Conservation (phyloP, 2,329 filamentous ascomycete species). For the Dactylella cylindrospora region DNA sequence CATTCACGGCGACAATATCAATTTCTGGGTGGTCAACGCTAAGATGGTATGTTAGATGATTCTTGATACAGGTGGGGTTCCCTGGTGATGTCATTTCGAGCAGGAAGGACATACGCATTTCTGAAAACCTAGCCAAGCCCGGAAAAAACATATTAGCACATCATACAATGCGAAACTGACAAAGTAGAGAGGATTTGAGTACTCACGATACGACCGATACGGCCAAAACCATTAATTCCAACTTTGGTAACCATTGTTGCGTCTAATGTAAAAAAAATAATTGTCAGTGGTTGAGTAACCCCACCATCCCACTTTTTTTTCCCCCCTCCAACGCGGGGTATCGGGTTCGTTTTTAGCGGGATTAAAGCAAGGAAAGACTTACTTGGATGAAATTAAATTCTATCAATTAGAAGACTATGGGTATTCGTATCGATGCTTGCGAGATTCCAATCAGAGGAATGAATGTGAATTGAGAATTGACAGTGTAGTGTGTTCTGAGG, state of each 20-base stretch:
- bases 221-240: conserved; percentile 76
- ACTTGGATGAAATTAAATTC: too few species aligned
- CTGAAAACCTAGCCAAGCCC: conserved; percentile 70
- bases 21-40: conserved; percentile 83
- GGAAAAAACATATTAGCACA: conserved; percentile 8
- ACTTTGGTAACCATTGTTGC: conserved; percentile 48
- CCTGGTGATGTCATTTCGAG: conserved; percentile 20
- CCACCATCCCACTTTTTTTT: conserved; percentile 38
- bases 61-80: neutral
- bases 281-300: conserved; percentile 4
- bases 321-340: too few species aligned
- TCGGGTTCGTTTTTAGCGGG: too few species aligned
- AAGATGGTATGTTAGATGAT: conserved; percentile 36
- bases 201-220: conserved; percentile 88
- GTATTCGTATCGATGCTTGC: too few species aligned
- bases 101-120: conserved; percentile 69
- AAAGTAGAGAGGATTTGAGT: conserved; percentile 2
- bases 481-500: too few species aligned
- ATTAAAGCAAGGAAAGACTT: too few species aligned
- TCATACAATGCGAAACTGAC: neutral
- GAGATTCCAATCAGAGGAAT: too few species aligned
- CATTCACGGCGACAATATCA: conserved; percentile 94
- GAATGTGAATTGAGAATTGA: too few species aligned
- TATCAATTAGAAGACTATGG: too few species aligned
- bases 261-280: neutral